Evolutionary conservation across 306 rosid species (phyloP).

Genomic region (Begonia fuchsioides): DNA sequence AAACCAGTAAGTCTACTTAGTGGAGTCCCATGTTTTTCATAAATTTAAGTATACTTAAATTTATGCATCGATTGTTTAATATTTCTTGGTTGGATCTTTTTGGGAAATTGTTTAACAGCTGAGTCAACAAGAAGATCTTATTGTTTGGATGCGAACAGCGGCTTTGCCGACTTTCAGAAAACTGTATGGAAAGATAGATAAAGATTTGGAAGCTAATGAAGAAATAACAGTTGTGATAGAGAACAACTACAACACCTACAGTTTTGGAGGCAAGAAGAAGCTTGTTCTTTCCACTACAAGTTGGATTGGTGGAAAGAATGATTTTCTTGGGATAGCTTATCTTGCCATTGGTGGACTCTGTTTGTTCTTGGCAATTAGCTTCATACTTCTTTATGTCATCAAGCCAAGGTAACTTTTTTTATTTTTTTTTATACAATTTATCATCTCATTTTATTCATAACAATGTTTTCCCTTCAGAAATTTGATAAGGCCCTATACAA

Average conservation of each 20-base stretch:
- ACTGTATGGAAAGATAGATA: slow-evolving; percentile 64
- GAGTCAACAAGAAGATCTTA: slow-evolving; percentile 80
- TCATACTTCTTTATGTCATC: slow-evolving; percentile 50
- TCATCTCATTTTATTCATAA: no score
- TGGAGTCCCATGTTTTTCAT: neutral
- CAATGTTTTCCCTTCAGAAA: no score
- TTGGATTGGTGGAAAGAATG: slow-evolving; percentile 86
- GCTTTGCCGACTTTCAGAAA: slow-evolving; percentile 78
- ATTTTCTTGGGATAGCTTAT: slow-evolving; percentile 57
- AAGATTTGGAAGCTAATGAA: slow-evolving; percentile 54
- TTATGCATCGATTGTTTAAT: no score
- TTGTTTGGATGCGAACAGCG: slow-evolving; percentile 92
- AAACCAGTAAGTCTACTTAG: slow-evolving; percentile 37
- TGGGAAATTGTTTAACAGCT: slow-evolving; percentile 29
- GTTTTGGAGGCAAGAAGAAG: slow-evolving; percentile 60
- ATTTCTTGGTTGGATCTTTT: no score
- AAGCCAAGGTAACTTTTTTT: slow-evolving; percentile 52
- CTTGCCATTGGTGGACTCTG: slow-evolving; percentile 46
- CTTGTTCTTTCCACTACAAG: slow-evolving; percentile 74
- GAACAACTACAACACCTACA: slow-evolving; percentile 76
- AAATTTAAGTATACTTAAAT: no score
- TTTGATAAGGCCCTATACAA: no score
- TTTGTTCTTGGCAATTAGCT: slow-evolving; percentile 40
- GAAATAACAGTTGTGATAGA: slow-evolving; percentile 36
- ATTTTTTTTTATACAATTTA: no score